Evolutionary conservation across 306 rosid genomes (phyloP), one percentile per base, ranked within the genome.

Genomic region (Cicer cuneatum): DNA sequence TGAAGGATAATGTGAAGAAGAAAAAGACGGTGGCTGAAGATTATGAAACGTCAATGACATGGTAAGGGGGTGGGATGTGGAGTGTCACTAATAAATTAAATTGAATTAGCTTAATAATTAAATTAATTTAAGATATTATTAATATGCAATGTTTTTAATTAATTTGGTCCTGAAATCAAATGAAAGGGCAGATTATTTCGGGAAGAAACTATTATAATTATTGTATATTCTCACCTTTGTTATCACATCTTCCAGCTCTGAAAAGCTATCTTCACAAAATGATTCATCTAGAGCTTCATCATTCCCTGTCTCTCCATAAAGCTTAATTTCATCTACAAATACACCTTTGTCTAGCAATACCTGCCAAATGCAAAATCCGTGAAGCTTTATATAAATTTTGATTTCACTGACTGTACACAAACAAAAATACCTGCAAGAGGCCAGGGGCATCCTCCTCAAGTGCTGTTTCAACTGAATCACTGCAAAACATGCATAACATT

Each of bases 371-470:
- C 15, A 66, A 84, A 83, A 72, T 74, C 64, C 62, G 73, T 59
- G 68, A 83, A 78, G 41, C 73, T 67, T 57, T 33, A 78, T 77
- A 81, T 65, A 65, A 77, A 77, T 51, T 49, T 56, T 59, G 71
- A 75, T 35, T 72, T 78, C 65, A 60, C 48, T 48, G 54, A 72
- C 65, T 58, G 73, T 69, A 87, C 62, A 60, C 42, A 46, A 76
- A 77, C 67, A 39, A 61, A 64, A 73, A 47, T 61, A 91, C 98
- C 97, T 88, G 87, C 80, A 93, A 82, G 14, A 93, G 98, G 73
- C 98, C 98, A 62, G 98, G 98, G 72, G 94, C 98, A 87, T 91
- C 98, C 82, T 93, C 98, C 82, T 91, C 96, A 46, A 93, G 78
- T 18, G 96, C 97, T 47, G 90, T 83, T 85, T 91, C 76, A 85